Conservation (phyloP, 2,329 filamentous ascomycete genomes). For the Sodiomyces alkalinus region DNA sequence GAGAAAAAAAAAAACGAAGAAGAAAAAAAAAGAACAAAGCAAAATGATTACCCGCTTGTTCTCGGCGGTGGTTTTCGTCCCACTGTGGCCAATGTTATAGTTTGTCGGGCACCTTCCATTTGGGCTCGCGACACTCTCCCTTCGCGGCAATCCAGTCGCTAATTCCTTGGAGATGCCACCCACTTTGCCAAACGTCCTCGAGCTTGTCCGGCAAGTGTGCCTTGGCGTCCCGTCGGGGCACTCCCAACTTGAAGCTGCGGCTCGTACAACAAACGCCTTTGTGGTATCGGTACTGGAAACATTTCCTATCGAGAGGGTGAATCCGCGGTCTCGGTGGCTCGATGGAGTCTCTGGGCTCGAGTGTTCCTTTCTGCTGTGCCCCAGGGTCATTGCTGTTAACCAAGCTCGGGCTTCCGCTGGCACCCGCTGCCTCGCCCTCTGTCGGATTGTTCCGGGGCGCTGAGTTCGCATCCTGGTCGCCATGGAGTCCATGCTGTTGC, state of each 20-base stretch:
- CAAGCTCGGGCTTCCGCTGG: constrained; percentile 1
- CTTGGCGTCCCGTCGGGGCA: constrained; percentile 17
- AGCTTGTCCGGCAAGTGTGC: constrained; percentile 4
- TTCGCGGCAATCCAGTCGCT: constrained; percentile 28
- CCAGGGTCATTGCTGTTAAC: too few relatives aligned
- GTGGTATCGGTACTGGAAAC: constrained; percentile 32
- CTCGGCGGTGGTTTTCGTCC: too few relatives aligned
- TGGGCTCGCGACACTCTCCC: constrained; percentile 23
- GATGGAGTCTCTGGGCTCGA: too few relatives aligned
- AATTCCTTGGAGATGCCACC: constrained; percentile 31
- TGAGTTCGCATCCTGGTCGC: constrained; percentile 7
- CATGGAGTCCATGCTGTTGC: too few relatives aligned
- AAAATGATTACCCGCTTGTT: too few relatives aligned
- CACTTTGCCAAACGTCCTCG: constrained; percentile 22
- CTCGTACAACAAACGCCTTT: constrained; percentile 27
- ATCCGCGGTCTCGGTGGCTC: too few relatives aligned
- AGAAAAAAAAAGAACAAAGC: background rate
- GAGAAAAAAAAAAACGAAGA: background rate
- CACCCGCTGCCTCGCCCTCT: background rate
- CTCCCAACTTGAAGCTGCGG: constrained; percentile 27
- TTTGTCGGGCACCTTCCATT: constrained; percentile 21
- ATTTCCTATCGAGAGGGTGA: constrained; percentile 12
- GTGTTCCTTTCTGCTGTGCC: too few relatives aligned
- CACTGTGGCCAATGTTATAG: too few relatives aligned
- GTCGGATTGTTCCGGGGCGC: background rate